These are phyloP conservation scores for Phytophthora pisi DNA, from an alignment of 352 stramenopile species.

Conservation along the genomic window DNA sequence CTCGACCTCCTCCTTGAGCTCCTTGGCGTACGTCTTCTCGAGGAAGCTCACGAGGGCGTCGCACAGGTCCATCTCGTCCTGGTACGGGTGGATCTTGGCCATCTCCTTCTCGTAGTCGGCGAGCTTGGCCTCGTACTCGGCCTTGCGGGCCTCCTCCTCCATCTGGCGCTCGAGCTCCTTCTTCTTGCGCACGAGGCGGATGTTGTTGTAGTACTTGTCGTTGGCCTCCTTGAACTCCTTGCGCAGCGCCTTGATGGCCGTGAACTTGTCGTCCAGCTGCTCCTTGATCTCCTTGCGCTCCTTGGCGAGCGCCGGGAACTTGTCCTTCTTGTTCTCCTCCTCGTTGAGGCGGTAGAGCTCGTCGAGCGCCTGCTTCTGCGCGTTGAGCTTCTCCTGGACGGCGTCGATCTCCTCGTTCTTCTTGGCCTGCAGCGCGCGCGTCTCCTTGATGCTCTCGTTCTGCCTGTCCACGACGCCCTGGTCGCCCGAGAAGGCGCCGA, in stretches of 20 bases:
- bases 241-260: constrained; percentile 85
- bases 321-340: constrained; percentile 87
- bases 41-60: constrained; percentile 94
- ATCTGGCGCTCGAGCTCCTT: constrained; percentile 85
- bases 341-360: constrained; percentile 90
- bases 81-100: constrained; percentile 95
- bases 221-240: constrained; percentile 92
- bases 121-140: constrained; percentile 94
- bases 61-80: constrained; percentile 96
- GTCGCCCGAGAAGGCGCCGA: constrained; percentile 83
- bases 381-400: constrained; percentile 93
- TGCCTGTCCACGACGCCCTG: constrained; percentile 84
- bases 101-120: constrained; percentile 97
- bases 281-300: constrained; percentile 92
- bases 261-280: constrained; percentile 91
- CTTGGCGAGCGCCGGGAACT: constrained; percentile 83
- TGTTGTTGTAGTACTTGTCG: constrained; percentile 95
- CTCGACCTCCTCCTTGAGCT: constrained; percentile 67
- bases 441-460: constrained; percentile 83
- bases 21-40: constrained; percentile 91
- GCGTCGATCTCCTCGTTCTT: constrained; percentile 96
- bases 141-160: constrained; percentile 77
- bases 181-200: constrained; percentile 85
- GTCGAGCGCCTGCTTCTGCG: constrained; percentile 89
- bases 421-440: constrained; percentile 66